These are phyloP conservation scores for Teunomyces atbi DNA, from an alignment of 805 yeast species.

Conservation along the genomic window DNA sequence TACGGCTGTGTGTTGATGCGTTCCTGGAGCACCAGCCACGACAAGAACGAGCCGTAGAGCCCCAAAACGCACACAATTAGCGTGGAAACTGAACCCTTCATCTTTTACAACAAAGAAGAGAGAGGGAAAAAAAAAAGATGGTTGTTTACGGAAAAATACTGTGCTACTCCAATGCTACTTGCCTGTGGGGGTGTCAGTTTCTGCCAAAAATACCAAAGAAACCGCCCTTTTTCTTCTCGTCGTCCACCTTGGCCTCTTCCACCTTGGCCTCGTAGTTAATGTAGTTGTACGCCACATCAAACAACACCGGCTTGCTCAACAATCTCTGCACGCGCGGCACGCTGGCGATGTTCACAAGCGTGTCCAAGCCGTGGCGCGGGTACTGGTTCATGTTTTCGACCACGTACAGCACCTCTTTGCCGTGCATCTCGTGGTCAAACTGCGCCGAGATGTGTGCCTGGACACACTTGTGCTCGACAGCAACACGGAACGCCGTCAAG, in stretches of 20 bases:
- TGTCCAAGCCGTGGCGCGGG: slow-evolving; percentile 27
- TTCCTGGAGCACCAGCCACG: slow-evolving; percentile 94
- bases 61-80: slow-evolving; percentile 49
- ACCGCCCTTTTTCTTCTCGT: slow-evolving; percentile 53
- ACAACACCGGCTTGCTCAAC: slow-evolving; percentile 82
- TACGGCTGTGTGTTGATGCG: slow-evolving; percentile 76
- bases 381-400: slow-evolving; percentile 45
- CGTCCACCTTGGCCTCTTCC: slow-evolving; percentile 10
- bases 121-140: no score
- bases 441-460: slow-evolving; percentile 49
- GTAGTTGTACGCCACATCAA: slow-evolving; percentile 87
- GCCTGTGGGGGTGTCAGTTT: no score
- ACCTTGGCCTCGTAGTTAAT: slow-evolving; percentile 48
- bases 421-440: slow-evolving; percentile 29
- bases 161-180: no score
- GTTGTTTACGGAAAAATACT: no score
- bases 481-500: slow-evolving; percentile 20
- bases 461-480: slow-evolving; percentile 14
- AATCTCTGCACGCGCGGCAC: slow-evolving; percentile 50
- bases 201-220: slow-evolving; percentile 75
- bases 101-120: no score
- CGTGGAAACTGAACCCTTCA: slow-evolving; percentile 21
- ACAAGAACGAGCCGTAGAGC: slow-evolving; percentile 79
- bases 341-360: slow-evolving; percentile 22
- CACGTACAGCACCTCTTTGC: slow-evolving; percentile 22